phyloP scores from a whole-genome alignment of 164 flowering plant genomes.

The Magnolia sinica region DNA sequence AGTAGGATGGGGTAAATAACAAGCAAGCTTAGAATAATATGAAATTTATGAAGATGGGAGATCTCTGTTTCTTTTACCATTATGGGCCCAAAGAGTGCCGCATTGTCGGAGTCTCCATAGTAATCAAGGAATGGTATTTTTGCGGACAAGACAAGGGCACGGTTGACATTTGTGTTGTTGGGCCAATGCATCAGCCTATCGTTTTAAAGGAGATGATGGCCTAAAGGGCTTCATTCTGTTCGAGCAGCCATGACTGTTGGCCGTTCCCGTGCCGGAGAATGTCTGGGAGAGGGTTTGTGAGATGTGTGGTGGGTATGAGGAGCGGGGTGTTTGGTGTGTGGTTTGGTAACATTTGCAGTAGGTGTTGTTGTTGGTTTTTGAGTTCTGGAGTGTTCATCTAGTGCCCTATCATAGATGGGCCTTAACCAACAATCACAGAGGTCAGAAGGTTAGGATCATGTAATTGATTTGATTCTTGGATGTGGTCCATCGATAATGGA shows the following conservation, averaged over 20 bases:
- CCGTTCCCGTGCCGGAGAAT: too few relatives aligned
- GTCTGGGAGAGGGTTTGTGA: too few relatives aligned
- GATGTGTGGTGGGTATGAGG: too few relatives aligned
- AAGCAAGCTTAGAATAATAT: constrained; percentile 82
- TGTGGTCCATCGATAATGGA: too few relatives aligned
- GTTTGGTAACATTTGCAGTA: too few relatives aligned
- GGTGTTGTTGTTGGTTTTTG: too few relatives aligned
- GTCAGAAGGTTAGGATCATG: too few relatives aligned
- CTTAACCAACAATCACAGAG: too few relatives aligned
- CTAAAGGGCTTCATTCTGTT: constrained; percentile 62
- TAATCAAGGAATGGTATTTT: constrained; percentile 61
- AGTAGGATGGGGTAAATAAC: constrained; percentile 97
- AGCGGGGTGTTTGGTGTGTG: too few relatives aligned
- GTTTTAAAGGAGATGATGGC: constrained; percentile 73
- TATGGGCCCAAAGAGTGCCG: constrained; percentile 71
- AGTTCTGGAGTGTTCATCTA: too few relatives aligned
- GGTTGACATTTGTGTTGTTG: constrained; percentile 76
- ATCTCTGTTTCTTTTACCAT: constrained; percentile 97
- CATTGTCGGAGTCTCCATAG: constrained; percentile 79
- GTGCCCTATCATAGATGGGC: too few relatives aligned
- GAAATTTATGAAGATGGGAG: constrained; percentile 63
- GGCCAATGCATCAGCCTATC: constrained; percentile 74
- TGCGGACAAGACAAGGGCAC: constrained; percentile 29
- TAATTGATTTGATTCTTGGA: too few relatives aligned
- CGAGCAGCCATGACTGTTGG: constrained; percentile 30